phyloP scores from a whole-genome alignment of 441 rosid genomes.

The Gossypium lobatum region DNA sequence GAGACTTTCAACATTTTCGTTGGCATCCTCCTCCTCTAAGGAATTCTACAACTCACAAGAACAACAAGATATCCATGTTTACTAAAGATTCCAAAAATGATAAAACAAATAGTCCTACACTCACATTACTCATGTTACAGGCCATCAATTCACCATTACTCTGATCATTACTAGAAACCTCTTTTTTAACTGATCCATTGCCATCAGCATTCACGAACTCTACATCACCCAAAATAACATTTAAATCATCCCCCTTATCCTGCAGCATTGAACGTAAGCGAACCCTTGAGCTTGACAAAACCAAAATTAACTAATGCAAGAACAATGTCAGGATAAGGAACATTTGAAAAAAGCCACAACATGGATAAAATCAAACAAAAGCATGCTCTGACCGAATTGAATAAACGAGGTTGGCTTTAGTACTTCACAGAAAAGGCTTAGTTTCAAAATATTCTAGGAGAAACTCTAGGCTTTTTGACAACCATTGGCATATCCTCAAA shows the following conservation, averaged over 20 bases:
- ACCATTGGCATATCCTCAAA: background rate
- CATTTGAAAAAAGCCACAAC: background rate
- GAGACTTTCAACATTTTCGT: conserved; percentile 10
- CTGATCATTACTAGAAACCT: background rate
- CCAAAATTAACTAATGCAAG: background rate
- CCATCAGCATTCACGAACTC: conserved; percentile 8
- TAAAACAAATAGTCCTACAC: background rate
- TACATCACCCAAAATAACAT: background rate
- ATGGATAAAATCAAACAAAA: background rate
- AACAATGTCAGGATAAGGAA: background rate
- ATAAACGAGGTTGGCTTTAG: background rate
- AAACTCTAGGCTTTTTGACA: background rate
- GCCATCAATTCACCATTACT: conserved; percentile 3
- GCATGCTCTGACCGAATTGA: background rate
- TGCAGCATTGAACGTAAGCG: conserved; percentile 3
- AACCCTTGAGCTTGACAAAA: background rate
- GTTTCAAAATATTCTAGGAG: background rate
- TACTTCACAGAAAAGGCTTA: background rate
- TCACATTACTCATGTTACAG: conserved; percentile 13
- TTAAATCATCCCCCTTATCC: conserved; percentile 8
- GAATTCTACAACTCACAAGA: conserved; percentile 17
- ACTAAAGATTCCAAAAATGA: background rate
- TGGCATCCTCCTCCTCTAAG: conserved; percentile 15
- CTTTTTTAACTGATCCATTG: conserved; percentile 12
- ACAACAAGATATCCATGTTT: background rate